Evolutionary conservation across 192 early-diverging fungal species (phyloP).

Genomic region (Cetraspora pellucida): DNA sequence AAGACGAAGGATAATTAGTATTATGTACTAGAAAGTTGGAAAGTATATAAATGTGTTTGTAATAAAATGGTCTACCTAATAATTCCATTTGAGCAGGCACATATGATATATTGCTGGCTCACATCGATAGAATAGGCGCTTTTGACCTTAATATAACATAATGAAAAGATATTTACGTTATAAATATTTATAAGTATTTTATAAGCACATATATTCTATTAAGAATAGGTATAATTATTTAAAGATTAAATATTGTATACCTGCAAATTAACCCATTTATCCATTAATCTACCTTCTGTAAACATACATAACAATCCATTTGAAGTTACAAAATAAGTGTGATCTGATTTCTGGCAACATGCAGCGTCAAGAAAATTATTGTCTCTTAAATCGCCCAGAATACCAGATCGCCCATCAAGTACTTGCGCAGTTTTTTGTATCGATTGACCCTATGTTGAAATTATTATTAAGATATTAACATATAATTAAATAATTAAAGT

Average conservation of each 20-base stretch:
- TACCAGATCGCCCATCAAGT: constrained; percentile 70
- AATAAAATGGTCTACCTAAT: constrained; percentile 51
- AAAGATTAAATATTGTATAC: too few relatives aligned
- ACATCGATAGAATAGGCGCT: constrained; percentile 65
- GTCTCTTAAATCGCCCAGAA: constrained; percentile 67
- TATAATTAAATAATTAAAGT: constrained; percentile 1
- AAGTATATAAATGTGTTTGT: too few relatives aligned
- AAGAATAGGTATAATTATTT: too few relatives aligned
- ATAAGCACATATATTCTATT: too few relatives aligned
- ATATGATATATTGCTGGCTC: constrained; percentile 62
- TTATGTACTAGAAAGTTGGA: too few relatives aligned
- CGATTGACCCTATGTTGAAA: not conserved
- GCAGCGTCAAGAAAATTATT: constrained; percentile 73
- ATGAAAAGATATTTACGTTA: not conserved
- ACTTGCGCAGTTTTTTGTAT: constrained; percentile 42
- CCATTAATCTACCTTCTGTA: constrained; percentile 61
- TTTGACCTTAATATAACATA: constrained; percentile 48
- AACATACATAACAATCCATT: constrained; percentile 70
- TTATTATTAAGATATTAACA: not conserved
- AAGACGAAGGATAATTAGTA: not conserved
- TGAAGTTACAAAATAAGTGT: constrained; percentile 70
- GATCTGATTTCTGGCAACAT: constrained; percentile 47
- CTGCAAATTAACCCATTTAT: constrained; percentile 85
- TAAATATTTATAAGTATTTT: too few relatives aligned
- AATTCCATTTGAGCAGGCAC: constrained; percentile 76